Conservation (phyloP, 2,329 filamentous ascomycete genomes). For the Fusarium guadeloupense region DNA sequence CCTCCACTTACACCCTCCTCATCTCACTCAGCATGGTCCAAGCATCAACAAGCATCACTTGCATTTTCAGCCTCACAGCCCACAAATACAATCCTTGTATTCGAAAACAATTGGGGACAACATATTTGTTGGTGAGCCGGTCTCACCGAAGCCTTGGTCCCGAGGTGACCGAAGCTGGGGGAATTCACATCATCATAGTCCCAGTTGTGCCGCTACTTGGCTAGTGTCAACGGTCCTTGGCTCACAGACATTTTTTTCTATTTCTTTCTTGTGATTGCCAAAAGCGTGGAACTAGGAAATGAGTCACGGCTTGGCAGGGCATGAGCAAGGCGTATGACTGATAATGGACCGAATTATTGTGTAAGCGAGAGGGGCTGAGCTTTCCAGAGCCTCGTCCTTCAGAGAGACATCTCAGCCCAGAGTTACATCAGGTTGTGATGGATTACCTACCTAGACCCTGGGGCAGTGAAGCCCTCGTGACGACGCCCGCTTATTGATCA, state of each 20-base stretch:
- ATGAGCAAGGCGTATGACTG: not conserved
- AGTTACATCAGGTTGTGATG: not conserved
- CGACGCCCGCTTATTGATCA: constrained; percentile 8
- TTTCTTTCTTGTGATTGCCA: constrained; percentile 8
- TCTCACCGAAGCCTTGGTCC: constrained; percentile 18
- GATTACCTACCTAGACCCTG: not conserved
- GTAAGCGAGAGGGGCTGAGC: constrained; percentile 22
- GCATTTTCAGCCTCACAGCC: constrained; percentile 23
- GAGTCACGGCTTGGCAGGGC: constrained; percentile 28
- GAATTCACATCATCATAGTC: constrained; percentile 10
- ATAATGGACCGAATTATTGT: not conserved
- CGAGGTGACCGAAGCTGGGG: not conserved
- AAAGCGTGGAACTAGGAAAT: constrained; percentile 24
- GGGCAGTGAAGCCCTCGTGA: constrained; percentile 9
- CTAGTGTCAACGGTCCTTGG: constrained; percentile 22
- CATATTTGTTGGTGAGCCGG: constrained; percentile 9
- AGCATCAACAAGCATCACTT: not conserved
- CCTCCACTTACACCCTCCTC: constrained; percentile 1
- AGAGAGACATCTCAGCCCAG: not conserved
- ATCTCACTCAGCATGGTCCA: constrained; percentile 8
- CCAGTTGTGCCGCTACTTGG: constrained; percentile 3
- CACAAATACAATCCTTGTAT: not conserved
- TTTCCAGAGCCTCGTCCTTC: constrained; percentile 17
- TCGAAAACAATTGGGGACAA: constrained; percentile 2
- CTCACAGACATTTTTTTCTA: not conserved